A percentile compares a stretch with the other conserved stretches of the same genome.
Evolutionary conservation across 2,329 filamentous ascomycete genomes (phyloP).

Genomic region (Monosporascus cannonballus): DNA sequence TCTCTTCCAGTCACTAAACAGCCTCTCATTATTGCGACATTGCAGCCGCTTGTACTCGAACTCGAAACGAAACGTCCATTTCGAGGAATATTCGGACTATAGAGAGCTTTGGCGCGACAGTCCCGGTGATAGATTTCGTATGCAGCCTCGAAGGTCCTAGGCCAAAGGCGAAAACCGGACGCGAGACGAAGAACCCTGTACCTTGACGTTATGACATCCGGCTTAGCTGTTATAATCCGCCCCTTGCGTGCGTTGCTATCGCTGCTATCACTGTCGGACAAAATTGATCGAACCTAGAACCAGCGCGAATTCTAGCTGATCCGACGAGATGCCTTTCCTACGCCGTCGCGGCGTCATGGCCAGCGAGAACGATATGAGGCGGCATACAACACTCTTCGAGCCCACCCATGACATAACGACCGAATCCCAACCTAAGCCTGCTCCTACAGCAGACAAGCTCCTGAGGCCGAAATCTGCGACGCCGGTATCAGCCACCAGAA

Average conservation of each 20-base stretch:
- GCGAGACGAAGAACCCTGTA: not conserved
- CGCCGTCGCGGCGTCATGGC: slow-evolving; percentile 55
- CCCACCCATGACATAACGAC: not conserved
- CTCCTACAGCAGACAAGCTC: not conserved
- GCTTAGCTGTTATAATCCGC: slow-evolving; percentile 2
- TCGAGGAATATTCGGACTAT: too few species aligned
- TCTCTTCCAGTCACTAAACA: not conserved
- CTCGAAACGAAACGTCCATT: too few species aligned
- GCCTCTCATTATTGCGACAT: not conserved
- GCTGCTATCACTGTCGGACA: not conserved
- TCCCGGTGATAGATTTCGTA: too few species aligned
- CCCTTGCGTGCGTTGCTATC: not conserved
- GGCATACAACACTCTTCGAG: slow-evolving; percentile 37
- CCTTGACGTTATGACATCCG: slow-evolving; percentile 23
- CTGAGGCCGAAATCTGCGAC: not conserved
- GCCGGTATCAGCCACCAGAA: not conserved
- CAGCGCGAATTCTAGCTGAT: slow-evolving; percentile 1
- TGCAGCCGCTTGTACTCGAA: too few species aligned
- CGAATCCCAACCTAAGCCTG: slow-evolving; percentile 4
- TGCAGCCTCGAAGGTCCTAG: too few species aligned
- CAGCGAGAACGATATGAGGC: slow-evolving; percentile 54
- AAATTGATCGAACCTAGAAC: too few species aligned
- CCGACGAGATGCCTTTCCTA: slow-evolving; percentile 49
- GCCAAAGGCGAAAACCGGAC: too few species aligned
- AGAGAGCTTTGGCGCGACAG: too few species aligned